Conservation (phyloP, 2,329 filamentous ascomycete species). For the Fonsecaea pedrosoi region DNA sequence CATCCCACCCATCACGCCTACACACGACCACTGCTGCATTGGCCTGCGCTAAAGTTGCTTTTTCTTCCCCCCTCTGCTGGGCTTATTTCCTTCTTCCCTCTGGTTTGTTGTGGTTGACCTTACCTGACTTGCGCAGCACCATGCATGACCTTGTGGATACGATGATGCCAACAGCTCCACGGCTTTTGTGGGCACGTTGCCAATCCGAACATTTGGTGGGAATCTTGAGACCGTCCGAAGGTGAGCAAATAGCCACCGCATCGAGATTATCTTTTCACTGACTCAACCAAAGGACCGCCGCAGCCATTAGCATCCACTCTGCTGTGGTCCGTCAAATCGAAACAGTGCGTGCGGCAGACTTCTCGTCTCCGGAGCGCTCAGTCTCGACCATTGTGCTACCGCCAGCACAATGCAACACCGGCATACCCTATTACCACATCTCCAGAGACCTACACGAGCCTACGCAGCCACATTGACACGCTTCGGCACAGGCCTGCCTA, state of each 20-base stretch:
- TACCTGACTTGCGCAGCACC: slow-evolving; percentile 5
- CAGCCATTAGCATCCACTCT: background rate
- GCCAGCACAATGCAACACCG: background rate
- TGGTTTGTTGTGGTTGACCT: background rate
- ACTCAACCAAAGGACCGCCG: background rate
- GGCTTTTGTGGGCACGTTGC: background rate
- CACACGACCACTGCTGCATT: slow-evolving; percentile 11
- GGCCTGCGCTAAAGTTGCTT: slow-evolving; percentile 1
- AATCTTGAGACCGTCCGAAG: background rate
- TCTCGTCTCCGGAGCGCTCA: background rate
- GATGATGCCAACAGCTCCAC: background rate
- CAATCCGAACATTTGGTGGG: background rate
- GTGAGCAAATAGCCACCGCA: background rate
- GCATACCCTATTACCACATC: background rate
- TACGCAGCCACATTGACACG: background rate
- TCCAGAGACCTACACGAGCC: background rate
- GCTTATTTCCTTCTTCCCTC: background rate
- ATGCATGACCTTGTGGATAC: slow-evolving; percentile 4
- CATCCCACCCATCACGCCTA: background rate
- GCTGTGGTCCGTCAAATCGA: background rate
- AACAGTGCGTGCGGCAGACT: background rate
- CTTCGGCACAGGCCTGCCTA: background rate
- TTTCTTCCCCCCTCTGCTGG: background rate
- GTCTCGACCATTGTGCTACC: background rate
- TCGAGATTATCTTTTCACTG: background rate